Evolutionary conservation across 1,139 yeast species (phyloP).

Genomic region (Suhomyces coccinellae): DNA sequence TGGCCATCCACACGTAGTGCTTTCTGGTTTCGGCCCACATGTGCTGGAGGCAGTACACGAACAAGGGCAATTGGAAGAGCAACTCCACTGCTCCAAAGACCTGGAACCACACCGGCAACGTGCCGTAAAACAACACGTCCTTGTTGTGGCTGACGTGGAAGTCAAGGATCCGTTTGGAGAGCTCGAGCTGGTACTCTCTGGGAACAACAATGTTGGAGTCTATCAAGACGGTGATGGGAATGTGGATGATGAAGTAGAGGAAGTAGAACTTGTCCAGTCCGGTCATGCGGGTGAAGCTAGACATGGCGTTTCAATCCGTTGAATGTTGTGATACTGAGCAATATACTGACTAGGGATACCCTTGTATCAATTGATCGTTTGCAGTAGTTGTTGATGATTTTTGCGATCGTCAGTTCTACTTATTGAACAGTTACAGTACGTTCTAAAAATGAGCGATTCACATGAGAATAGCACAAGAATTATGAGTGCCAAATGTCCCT

Average conservation of each 20-base stretch:
- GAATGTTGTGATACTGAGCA: no score
- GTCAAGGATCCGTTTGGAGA: constrained; percentile 51
- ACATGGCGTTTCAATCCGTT: no score
- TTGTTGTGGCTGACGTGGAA: constrained; percentile 65
- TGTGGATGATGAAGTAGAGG: constrained; percentile 53
- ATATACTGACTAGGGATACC: no score
- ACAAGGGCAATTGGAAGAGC: constrained; percentile 74
- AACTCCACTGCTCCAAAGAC: constrained; percentile 72
- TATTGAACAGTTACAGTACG: no score
- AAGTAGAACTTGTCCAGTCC: constrained; percentile 26
- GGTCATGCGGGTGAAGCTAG: constrained; percentile 2
- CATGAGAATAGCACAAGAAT: no score
- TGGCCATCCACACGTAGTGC: constrained; percentile 52
- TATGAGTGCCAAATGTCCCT: no score
- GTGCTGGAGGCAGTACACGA: constrained; percentile 44
- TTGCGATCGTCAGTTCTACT: no score
- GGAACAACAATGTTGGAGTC: constrained; percentile 78
- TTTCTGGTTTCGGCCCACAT: constrained; percentile 21
- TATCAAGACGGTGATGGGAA: constrained; percentile 71
- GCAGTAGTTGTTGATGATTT: no score
- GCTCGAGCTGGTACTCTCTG: constrained; percentile 38
- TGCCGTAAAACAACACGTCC: constrained; percentile 59
- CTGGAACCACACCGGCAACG: constrained; percentile 66
- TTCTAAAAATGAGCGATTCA: no score
- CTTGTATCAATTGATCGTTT: no score